Percentiles rank a stretch among this genome's conserved stretches.
Conservation (phyloP, 176 grass and related monocot species). For the Musa schizocarpa region DNA sequence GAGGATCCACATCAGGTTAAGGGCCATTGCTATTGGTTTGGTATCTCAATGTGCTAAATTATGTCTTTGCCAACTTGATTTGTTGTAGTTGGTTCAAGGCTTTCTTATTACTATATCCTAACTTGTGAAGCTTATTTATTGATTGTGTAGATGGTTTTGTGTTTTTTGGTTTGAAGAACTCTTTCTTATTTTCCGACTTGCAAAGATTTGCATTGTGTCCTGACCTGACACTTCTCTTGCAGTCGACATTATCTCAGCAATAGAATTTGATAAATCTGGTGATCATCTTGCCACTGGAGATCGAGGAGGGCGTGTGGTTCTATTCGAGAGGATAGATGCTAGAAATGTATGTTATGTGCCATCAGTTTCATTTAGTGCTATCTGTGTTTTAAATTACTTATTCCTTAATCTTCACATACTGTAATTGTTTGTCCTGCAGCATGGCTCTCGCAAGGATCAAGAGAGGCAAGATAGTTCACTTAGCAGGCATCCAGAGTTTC, state of each 20-base stretch:
- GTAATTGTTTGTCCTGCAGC: slow-evolving; percentile 25
- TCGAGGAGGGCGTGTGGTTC: slow-evolving; percentile 92
- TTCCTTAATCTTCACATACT: background rate
- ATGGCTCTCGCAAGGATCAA: slow-evolving; percentile 59
- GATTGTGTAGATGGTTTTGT: background rate
- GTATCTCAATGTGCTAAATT: too few relatives aligned
- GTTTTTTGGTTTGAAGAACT: background rate
- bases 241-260: slow-evolving; percentile 99
- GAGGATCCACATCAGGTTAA: too few relatives aligned
- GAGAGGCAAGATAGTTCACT: slow-evolving; percentile 73
- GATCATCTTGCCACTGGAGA: slow-evolving; percentile 98
- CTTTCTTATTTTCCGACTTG: background rate
- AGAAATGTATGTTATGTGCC: slow-evolving; percentile 55
- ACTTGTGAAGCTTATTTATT: background rate
- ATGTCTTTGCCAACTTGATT: background rate
- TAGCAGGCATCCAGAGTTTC: slow-evolving; percentile 78
- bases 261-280: slow-evolving; percentile 98
- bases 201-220: background rate
- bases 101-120: background rate
- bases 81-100: background rate
- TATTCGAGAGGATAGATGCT: slow-evolving; percentile 81
- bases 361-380: background rate
- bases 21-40: too few relatives aligned
- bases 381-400: too few relatives aligned
- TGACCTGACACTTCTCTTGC: background rate